Base-by-base conservation (phyloP, 2,329 filamentous ascomycete species). In the Xylaria sp. region DNA sequence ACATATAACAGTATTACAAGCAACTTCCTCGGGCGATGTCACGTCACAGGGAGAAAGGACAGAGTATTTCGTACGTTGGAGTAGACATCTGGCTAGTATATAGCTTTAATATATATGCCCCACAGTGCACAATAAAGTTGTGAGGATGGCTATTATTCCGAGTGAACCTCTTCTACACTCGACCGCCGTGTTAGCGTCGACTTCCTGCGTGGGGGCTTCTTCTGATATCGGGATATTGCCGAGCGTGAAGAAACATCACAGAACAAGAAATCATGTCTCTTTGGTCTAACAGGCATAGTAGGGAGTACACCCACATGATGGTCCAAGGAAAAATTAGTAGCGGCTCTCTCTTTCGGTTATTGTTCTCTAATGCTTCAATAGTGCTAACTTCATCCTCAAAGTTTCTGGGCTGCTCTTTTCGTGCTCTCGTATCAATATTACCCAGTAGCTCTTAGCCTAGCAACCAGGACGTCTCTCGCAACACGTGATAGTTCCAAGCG, bases 381-480 rank as follows among this genome's bases (percentile, higher is more conserved):
- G 47, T 63, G 31, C 31, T 57, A 2, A 56, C 25, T 20, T 55
- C 39, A 13, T 55, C 60, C 25, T 66, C 45, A 25, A 66, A 29
- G 13, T 29, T 45, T 17, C 63, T 22, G 5, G 39, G 29, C 17
- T 72, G 61, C 33, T 72, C 72, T 27, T 68, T 59, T 68, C n/a
- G 66, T n/a, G 72, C 65, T 13, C 55, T 61, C 22, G 44, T 42
- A n/a, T 77, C 72, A 17, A 76, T 56, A 42, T 69, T n/a, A n/a
- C n/a, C n/a, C n/a, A n/a, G 36, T 74, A 15, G 69, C 72, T 38
- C 66, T 71, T 36, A 76, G 51, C 20, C 71, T 71, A 10, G 72
- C 71, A 36, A 77, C 71, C 68, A 78, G 77, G 29, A 78, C 72
- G 53, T 78, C 73, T 42, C 75, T 63, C 11, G 75, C 71, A 63